Evolutionary conservation across 306 rosid genomes (phyloP), one percentile per base, ranked within the genome.

Genomic region (Dicorynia guianensis): DNA sequence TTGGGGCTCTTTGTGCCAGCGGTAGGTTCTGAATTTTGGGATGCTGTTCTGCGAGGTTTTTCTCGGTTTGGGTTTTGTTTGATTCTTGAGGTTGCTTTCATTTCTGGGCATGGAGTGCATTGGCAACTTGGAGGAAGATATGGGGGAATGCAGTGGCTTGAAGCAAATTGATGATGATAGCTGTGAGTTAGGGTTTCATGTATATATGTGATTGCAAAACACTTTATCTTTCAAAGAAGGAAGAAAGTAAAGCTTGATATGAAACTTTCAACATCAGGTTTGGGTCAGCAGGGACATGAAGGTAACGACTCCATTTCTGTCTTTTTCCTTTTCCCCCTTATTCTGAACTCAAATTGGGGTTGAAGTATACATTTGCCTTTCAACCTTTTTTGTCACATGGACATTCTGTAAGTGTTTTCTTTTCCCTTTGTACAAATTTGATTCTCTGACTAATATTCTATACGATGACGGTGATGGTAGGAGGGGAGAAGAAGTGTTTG

Each of bases 221-320:
- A 70, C 72, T 72, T 13, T 75, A 63, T 66, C 58, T 71, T 50
- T 60, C 33, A 56, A 69, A 69, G 44, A 56, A 40, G 18, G 68
- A 53, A 55, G 17, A 76, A 39, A 84, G 81, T 65, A 72, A 77
- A 75, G 88, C 85, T 80, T 79, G 88, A 73, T 79, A 89, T 89
- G 97, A 91, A 85, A 90, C 94, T 85, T 85, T 91, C 97, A 69
- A 84, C 97, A 80, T 89, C 97, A 72, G 94, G 97, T 79, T 80
- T 89, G 85, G 88, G 89, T 84, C 94, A 85, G 87, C 92, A 80
- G 85, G 97, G 86, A 73, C 89, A 82, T 61, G 97, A 88, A 91
- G 97, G 97, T 89, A 85, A 77, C 67, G 62, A 50, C 68, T 58
- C 52, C 48, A 52, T 78, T 76, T 69, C 60, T 46, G n/a, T 72